Base-by-base conservation (phyloP, 2,329 filamentous ascomycete species). In the Ceratocystis smalleyi region DNA sequence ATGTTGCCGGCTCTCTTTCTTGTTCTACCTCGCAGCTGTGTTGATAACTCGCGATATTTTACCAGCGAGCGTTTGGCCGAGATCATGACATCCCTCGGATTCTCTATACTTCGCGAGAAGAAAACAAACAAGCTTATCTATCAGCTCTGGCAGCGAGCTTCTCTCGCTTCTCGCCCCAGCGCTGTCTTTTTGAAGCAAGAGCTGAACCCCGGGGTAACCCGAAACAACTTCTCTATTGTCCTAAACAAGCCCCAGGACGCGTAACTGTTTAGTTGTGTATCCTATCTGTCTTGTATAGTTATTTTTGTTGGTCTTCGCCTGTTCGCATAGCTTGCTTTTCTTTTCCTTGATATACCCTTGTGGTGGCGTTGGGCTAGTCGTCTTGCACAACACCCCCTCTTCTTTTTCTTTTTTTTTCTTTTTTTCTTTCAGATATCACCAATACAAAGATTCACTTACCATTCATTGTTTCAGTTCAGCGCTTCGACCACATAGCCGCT, bases 141-240 rank as follows among this genome's bases (percentile, higher is more conserved):
- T 73, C 91, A 91, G 68, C 78, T 97, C n/a, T 96, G 91, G 88
- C 82, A 76, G 68, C 80, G 81, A 66, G 72, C 68, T 4, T 35
- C 66, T n/a, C 51, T 64, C 32, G 57, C 65, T 47, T 59, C 65
- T 65, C 7, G 45, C 67, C 49, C 32, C 27, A 66, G 68, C 19
- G 73, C 74, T 63, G 61, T 69, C 10, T 88, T 86, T 71, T 78
- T 79, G 66, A 97, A 97, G 75, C 81, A 82, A 67, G 87, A 94
- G 72, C 73, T 96, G 49, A 86, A 88, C 67, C 81, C 89, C 24
- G 91, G 91, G 10, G 77, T 78, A 63, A 81, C 79, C 27, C 83
- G 91, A 72, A 99, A 99, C 75, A 97, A 99, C 71, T 99, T 97
- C 73, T 84, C 88, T 15, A 85, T 97, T 69, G 81, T 89, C 17